phyloP scores from a whole-genome alignment of 2,329 filamentous ascomycete species.

The Gaeumannomyces tritici region DNA sequence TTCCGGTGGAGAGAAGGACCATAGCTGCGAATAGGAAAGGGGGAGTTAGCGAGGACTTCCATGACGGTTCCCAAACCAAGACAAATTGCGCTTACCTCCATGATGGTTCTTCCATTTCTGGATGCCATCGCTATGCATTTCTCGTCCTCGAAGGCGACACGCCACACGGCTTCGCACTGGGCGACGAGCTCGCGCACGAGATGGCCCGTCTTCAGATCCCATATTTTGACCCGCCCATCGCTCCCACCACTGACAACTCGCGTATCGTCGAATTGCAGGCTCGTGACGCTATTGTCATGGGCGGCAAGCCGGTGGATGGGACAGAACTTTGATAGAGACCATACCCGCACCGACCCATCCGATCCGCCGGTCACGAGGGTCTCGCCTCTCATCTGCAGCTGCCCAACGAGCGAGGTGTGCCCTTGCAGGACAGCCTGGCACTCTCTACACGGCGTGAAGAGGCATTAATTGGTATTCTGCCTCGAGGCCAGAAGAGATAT shows the following conservation, averaged over 20 bases:
- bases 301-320: constrained; percentile 91
- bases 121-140: constrained; percentile 95
- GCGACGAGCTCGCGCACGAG: constrained; percentile 85
- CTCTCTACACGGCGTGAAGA: constrained; percentile 33
- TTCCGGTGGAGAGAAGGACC: constrained; percentile 86
- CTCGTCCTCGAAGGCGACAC: constrained; percentile 96
- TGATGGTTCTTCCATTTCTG: constrained; percentile 76
- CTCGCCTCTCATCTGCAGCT: constrained; percentile 90
- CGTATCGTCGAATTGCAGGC: constrained; percentile 91
- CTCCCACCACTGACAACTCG: constrained; percentile 92
- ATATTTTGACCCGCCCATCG: constrained; percentile 96
- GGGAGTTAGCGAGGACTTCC: not conserved
- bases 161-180: constrained; percentile 91
- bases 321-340: constrained; percentile 84
- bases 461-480: not conserved
- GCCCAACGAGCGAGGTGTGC: constrained; percentile 92
- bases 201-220: constrained; percentile 88
- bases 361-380: constrained; percentile 93
- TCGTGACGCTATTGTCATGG: constrained; percentile 97
- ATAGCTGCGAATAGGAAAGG: constrained; percentile 50
- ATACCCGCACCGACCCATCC: constrained; percentile 91
- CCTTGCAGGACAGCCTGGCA: constrained; percentile 90
- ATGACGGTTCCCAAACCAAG: no score
- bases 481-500: constrained; percentile 18
- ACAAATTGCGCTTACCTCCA: constrained; percentile 68